phyloP scores from a whole-genome alignment of 2,329 filamentous ascomycete genomes.

The Xylaria sp. region DNA sequence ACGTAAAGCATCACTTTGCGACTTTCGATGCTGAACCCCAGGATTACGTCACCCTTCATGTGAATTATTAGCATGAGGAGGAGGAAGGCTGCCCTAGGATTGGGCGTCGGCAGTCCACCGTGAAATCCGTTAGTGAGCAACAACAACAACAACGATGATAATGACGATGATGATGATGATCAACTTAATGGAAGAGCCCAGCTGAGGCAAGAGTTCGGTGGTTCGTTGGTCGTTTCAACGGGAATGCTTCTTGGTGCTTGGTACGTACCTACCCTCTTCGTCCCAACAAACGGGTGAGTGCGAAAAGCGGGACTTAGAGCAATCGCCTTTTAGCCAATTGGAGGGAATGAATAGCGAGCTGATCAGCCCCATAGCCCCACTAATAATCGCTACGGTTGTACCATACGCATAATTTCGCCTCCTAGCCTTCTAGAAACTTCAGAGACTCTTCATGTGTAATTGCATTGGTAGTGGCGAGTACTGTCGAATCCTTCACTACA shows the following conservation, averaged over 20 bases:
- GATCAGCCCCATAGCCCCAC: constrained; percentile 30
- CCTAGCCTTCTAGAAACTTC: constrained; percentile 28
- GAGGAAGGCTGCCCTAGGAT: background rate
- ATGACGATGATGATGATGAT: background rate
- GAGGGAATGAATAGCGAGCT: background rate
- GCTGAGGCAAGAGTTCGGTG: background rate
- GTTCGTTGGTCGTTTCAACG: constrained; percentile 1
- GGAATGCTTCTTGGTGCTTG: background rate
- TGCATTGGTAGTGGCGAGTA: background rate
- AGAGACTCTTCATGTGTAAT: constrained; percentile 5
- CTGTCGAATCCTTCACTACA: background rate
- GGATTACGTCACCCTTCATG: background rate
- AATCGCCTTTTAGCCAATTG: constrained; percentile 13
- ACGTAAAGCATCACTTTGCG: background rate
- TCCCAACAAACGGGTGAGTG: constrained; percentile 34
- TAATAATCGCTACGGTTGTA: constrained; percentile 4
- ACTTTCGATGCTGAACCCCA: background rate
- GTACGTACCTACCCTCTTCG: background rate
- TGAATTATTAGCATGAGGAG: background rate
- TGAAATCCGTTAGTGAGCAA: background rate
- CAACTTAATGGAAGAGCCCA: background rate
- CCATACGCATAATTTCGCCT: constrained; percentile 6
- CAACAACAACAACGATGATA: background rate
- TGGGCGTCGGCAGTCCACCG: background rate
- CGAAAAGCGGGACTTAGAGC: background rate